A percentile compares a stretch with the other conserved stretches of the same genome.
Conservation (phyloP, 768 basidiomycete genomes). For the Amanita subjunquillea region DNA sequence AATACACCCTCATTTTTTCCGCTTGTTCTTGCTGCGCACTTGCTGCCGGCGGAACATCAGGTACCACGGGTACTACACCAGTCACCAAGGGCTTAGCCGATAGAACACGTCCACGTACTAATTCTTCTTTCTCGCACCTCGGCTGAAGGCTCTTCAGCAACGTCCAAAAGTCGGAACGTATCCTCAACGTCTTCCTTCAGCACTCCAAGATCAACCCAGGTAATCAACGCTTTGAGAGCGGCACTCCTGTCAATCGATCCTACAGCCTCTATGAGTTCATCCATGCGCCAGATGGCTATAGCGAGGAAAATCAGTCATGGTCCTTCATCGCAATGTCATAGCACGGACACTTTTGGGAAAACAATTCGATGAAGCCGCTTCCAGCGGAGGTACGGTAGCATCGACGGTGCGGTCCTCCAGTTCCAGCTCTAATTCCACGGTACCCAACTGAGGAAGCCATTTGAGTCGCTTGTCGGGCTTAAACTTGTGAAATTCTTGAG, state of each 20-base stretch:
- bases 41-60: conserved; percentile 37
- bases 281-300: conserved; percentile 62
- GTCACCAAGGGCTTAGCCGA: not conserved
- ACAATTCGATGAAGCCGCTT: conserved; percentile 87
- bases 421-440: conserved; percentile 69
- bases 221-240: conserved; percentile 64
- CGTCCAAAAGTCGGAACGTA: conserved; percentile 56
- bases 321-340: not conserved
- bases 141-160: conserved; percentile 35
- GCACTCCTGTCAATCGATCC: conserved; percentile 54
- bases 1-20: conserved; percentile 80
- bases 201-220: conserved; percentile 80
- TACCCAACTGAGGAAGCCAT: conserved; percentile 87
- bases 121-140: conserved; percentile 14
- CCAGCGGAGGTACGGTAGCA: conserved; percentile 74
- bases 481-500: conserved; percentile 65
- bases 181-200: conserved; percentile 58
- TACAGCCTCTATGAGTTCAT: conserved; percentile 55
- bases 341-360: conserved; percentile 53
- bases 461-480: conserved; percentile 89
- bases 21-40: conserved; percentile 66
- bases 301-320: not conserved
- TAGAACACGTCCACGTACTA: conserved; percentile 9
- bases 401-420: conserved; percentile 72
- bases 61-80: conserved; percentile 17